phyloP scores from a whole-genome alignment of 192 early-diverging fungal species.

The Podila verticillata region DNA sequence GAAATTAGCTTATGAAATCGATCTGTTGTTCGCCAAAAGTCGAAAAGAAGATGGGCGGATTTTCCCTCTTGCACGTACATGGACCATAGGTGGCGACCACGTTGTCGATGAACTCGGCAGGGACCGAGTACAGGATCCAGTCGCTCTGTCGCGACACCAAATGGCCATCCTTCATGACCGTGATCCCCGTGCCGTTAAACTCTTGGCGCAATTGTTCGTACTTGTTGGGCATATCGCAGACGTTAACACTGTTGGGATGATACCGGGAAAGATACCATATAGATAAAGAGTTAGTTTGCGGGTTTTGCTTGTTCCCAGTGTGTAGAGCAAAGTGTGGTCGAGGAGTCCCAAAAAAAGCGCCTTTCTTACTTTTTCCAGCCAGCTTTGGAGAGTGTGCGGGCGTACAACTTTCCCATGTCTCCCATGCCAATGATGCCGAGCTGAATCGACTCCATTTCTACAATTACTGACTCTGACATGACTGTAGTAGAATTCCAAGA shows the following conservation, averaged over 20 bases:
- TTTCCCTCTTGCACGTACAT: slow-evolving; percentile 53
- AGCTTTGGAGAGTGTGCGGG: slow-evolving; percentile 69
- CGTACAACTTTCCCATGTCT: slow-evolving; percentile 96
- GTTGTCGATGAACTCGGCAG: slow-evolving; percentile 85
- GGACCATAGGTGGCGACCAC: slow-evolving; percentile 88
- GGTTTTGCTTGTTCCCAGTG: background rate
- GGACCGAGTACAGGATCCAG: slow-evolving; percentile 94
- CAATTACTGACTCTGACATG: slow-evolving; percentile 9
- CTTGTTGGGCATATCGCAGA: slow-evolving; percentile 86
- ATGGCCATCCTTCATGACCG: slow-evolving; percentile 83
- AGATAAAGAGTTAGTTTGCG: background rate
- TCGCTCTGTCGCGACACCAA: slow-evolving; percentile 86
- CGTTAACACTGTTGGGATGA: slow-evolving; percentile 70
- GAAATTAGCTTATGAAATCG: slow-evolving; percentile 9
- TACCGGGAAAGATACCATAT: background rate
- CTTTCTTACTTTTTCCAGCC: slow-evolving; percentile 79
- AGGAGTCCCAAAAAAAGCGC: background rate
- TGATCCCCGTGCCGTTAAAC: slow-evolving; percentile 65
- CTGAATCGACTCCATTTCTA: slow-evolving; percentile 69
- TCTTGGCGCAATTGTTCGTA: slow-evolving; percentile 74
- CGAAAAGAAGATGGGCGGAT: background rate
- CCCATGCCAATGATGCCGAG: slow-evolving; percentile 96
- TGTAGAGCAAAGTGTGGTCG: background rate
- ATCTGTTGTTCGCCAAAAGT: background rate
- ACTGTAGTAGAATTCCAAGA: background rate